Percentiles rank a stretch among this genome's conserved stretches.
Evolutionary conservation across 1,284 basidiomycete species (phyloP).

Genomic region (Heimioporus retisporus): DNA sequence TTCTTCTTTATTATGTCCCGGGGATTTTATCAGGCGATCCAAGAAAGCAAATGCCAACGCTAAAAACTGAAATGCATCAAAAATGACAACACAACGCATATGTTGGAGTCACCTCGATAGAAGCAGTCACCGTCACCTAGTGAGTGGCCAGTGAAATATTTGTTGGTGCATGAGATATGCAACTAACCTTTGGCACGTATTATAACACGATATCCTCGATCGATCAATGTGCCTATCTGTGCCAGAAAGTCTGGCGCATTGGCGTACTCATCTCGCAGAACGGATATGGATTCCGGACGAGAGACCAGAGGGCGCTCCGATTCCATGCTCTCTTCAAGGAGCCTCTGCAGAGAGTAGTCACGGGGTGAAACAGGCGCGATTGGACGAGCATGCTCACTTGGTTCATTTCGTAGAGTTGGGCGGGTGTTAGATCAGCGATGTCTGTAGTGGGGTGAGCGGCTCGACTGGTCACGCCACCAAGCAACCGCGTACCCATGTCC

Average conservation of each 20-base stretch:
- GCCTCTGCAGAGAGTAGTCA: constrained; percentile 43
- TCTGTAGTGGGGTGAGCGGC: constrained; percentile 31
- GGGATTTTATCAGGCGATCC: constrained; percentile 61
- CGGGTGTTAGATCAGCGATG: constrained; percentile 41
- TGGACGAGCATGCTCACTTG: constrained; percentile 43
- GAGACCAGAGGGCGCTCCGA: constrained; percentile 63
- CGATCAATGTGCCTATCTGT: constrained; percentile 73
- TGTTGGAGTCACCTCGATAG: constrained; percentile 69
- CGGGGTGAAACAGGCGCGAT: constrained; percentile 9
- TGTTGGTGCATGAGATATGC: constrained; percentile 40
- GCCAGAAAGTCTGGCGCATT: constrained; percentile 64
- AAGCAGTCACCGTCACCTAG: constrained; percentile 85
- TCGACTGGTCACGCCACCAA: neutral
- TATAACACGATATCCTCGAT: constrained; percentile 68
- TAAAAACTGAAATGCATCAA: constrained; percentile 51
- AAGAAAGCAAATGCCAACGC: constrained; percentile 79
- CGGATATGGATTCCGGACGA: constrained; percentile 56
- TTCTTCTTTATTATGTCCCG: constrained; percentile 57
- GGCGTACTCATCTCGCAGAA: constrained; percentile 74
- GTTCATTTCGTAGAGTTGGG: constrained; percentile 62
- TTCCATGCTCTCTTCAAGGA: constrained; percentile 59
- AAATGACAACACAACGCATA: constrained; percentile 14
- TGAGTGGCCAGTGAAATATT: constrained; percentile 17
- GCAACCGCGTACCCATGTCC: constrained; percentile 37
- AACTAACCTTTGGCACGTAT: constrained; percentile 73